phyloP scores from a whole-genome alignment of 352 stramenopile species.

The Pilasporangium apinafurcum region DNA sequence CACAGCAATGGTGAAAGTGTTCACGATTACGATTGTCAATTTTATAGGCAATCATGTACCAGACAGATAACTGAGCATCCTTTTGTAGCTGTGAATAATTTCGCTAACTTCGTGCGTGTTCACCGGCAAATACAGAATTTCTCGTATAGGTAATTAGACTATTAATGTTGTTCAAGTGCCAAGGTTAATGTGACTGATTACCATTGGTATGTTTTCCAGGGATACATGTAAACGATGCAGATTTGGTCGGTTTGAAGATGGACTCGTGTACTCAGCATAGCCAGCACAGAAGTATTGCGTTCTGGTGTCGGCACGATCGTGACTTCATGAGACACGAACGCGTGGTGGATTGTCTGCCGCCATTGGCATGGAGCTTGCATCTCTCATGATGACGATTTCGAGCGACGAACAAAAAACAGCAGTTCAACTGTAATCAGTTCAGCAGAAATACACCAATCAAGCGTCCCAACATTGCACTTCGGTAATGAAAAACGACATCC shows the following conservation, averaged over 20 bases:
- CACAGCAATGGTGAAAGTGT: too few species aligned
- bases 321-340: too few species aligned
- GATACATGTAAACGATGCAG: slow-evolving; percentile 60
- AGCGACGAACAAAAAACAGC: too few species aligned
- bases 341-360: too few species aligned
- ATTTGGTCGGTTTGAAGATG: slow-evolving; percentile 49
- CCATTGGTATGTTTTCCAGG: slow-evolving; percentile 7
- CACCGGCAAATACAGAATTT: slow-evolving; percentile 39
- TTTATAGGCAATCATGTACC: slow-evolving; percentile 49
- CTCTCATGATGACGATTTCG: too few species aligned
- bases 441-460: too few species aligned
- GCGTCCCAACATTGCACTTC: too few species aligned
- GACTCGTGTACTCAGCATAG: slow-evolving; percentile 34
- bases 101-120: slow-evolving; percentile 1
- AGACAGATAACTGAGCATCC: neutral
- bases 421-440: too few species aligned
- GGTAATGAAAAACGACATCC: too few species aligned
- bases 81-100: neutral
- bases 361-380: too few species aligned
- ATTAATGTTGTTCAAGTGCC: neutral
- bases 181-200: neutral
- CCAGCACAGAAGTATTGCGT: slow-evolving; percentile 6
- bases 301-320: too few species aligned
- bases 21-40: neutral
- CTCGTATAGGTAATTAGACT: slow-evolving; percentile 35